Conservation (phyloP, 495 filamentous ascomycete species). For the Melanomma pulvis-pyrius region DNA sequence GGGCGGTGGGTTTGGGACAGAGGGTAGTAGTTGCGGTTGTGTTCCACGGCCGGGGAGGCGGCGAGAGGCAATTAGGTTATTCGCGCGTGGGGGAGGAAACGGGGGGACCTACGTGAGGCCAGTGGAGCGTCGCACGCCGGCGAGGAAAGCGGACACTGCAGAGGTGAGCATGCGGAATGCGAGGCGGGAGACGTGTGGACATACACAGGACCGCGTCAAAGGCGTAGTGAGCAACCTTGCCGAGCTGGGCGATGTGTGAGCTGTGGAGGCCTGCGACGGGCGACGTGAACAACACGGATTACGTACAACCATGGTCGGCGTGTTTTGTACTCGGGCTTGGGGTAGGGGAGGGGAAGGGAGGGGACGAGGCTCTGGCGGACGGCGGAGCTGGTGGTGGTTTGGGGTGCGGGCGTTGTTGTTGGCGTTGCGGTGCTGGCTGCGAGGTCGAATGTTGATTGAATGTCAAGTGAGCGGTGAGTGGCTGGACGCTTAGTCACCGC, state of each 20-base stretch:
- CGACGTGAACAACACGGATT: conserved; percentile 20
- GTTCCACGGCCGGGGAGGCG: conserved; percentile 13
- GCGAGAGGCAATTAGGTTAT: conserved; percentile 18
- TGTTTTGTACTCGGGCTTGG: conserved; percentile 1
- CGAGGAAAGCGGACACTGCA: conserved; percentile 89
- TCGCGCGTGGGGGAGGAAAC: conserved; percentile 7
- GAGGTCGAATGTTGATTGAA: neutral
- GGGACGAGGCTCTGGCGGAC: neutral
- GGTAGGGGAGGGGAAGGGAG: conserved; percentile 7
- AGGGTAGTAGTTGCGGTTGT: conserved; percentile 12
- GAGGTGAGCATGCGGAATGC: conserved; percentile 7
- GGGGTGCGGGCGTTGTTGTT: neutral
- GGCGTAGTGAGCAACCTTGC: conserved; percentile 88
- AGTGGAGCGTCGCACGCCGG: conserved; percentile 93
- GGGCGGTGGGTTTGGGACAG: conserved; percentile 11
- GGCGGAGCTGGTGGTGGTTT: neutral
- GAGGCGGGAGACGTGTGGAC: conserved; percentile 39
- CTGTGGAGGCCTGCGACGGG: conserved; percentile 12
- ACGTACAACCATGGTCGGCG: conserved; percentile 42
- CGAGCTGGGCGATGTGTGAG: conserved; percentile 65
- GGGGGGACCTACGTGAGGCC: conserved; percentile 84
- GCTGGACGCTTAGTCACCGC: conserved; percentile 2
- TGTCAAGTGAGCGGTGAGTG: neutral
- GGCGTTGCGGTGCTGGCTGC: neutral
- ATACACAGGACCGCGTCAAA: conserved; percentile 92